Evolutionary conservation across 129 eudicot genomes (phyloP), one percentile per base, ranked within the genome.

Genomic region (Pittosporum tobira): DNA sequence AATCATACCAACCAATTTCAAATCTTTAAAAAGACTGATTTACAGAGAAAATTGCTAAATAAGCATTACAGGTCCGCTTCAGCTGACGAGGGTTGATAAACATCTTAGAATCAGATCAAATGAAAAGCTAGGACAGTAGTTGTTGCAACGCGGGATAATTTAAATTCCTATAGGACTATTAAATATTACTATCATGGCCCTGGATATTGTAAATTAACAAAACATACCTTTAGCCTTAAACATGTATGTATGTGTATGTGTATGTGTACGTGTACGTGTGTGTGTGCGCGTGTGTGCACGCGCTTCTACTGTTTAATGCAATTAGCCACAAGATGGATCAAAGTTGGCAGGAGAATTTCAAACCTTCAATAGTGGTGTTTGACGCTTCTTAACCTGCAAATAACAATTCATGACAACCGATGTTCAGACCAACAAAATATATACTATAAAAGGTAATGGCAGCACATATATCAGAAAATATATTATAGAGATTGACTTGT

Each of bases 351-450:
- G 62, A 65, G 56, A 62, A 36, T n/a, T 53, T 3, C 88, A 16
- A 45, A 91, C 99, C 99, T 87, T 91, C 61, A 87, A 63, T n/a
- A 91, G 62, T 23, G 94, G 99, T 30, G 99, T 83, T 16, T 86
- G 96, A 61, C 68, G 91, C 78, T 81, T 83, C 90, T 81, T 87
- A 42, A 91, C 96, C 98, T 87, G 85, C 77, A 72, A 4, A 57
- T 3, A 34, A 42, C 26, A 49, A 34, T 1, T 23, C 31, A 40
- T 51, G 19, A 46, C 40, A 46, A 63, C 56, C 26, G 23, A 30
- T 5, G 24, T 25, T 34, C 6, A 40, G 45, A 31, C 18, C n/a
- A 4, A 45, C 49, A 45, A 45, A 6, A 34, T 9, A 34, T 18
- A 3, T 45, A 45, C n/a, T n/a, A n/a, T n/a, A 3, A 45, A n/a